Evolutionary conservation across 2,329 filamentous ascomycete genomes (phyloP), one percentile per base, ranked within the genome.

Genomic region (Epichloe baconii): DNA sequence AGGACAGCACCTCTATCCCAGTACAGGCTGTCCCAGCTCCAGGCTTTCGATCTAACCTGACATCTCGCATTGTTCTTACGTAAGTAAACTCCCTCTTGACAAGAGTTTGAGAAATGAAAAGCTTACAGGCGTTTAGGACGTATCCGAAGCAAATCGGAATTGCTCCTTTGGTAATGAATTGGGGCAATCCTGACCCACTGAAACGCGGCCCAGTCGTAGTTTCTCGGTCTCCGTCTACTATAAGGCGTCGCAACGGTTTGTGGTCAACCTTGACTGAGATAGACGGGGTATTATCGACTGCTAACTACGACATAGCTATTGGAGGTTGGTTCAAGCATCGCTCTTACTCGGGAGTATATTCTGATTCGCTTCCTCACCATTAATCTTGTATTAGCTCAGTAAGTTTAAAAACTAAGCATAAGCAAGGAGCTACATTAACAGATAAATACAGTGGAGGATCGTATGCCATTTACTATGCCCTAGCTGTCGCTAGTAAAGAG

Each of bases 71-170:
- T 53, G 70, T 79, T 54, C 68, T 79, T 54, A 79, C 76, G 74
- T 77, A 61, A 59, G 65, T 56, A 63, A 56, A 48, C 41, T 43
- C 40, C 8, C n/a, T 5, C n/a, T 15, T 38, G n/a, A 14, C 35
- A 40, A 8, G 12, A 26, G 23, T 36, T 26, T 14, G 19, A 17
- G 37, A 35, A 43, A 11, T 31, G 31, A 47, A 36, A 50, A 19
- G 17, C 31, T 26, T 4, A 46, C 21, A 50, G 49, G 52, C 56
- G 46, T 41, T 12, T 43, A 80, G 78, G 48, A 95, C 90, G 5
- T 96, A 97, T 68, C 91, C 91, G 31, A 89, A 88, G 59, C 91
- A 96, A 70, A 88, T 87, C 57, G 91, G 91, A 55, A 91, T 97
- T 67, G 87, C 95, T 57, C 90, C 91, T n/a, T 72, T 96, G 48